A percentile compares a stretch with the other conserved stretches of the same genome.
Evolutionary conservation across 169 alveolate species (phyloP).

Genomic region (Plasmodium coatneyi): DNA sequence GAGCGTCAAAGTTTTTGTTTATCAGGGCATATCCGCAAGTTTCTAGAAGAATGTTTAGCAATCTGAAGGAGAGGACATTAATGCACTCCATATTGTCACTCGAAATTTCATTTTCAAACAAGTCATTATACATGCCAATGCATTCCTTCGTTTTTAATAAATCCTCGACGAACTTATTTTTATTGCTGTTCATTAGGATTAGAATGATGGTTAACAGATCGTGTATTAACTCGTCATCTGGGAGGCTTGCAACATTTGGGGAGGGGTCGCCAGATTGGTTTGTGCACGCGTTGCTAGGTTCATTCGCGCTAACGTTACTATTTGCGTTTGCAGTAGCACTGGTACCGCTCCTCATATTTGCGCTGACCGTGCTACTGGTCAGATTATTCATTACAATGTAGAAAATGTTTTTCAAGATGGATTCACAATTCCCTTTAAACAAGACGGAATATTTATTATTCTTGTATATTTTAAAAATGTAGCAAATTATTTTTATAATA

Average conservation of each 20-base stretch:
- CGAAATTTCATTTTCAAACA: conserved; percentile 63
- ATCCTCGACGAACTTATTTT: conserved; percentile 52
- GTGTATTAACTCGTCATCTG: conserved; percentile 49
- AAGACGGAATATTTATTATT: conserved; percentile 57
- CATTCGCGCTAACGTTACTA: not conserved
- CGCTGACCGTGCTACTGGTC: not conserved
- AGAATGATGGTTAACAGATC: conserved; percentile 40
- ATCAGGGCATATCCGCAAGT: conserved; percentile 39
- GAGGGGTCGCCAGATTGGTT: not conserved
- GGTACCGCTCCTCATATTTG: not conserved
- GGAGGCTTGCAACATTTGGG: not conserved
- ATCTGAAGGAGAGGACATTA: conserved; percentile 56
- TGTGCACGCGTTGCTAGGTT: not conserved
- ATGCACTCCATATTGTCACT: conserved; percentile 58
- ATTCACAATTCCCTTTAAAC: conserved; percentile 66
- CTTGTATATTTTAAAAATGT: conserved; percentile 71
- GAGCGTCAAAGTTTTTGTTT: conserved; percentile 32
- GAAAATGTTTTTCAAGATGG: conserved; percentile 35
- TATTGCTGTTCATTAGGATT: conserved; percentile 48
- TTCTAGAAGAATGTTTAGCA: conserved; percentile 51
- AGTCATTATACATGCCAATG: conserved; percentile 27
- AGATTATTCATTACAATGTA: conserved; percentile 33
- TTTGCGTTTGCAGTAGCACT: not conserved
- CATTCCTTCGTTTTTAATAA: conserved; percentile 45
- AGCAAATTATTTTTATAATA: conserved; percentile 69